Evolutionary conservation across 495 filamentous ascomycete genomes (phyloP).

Genomic region (Stereocaulon alpinum): DNA sequence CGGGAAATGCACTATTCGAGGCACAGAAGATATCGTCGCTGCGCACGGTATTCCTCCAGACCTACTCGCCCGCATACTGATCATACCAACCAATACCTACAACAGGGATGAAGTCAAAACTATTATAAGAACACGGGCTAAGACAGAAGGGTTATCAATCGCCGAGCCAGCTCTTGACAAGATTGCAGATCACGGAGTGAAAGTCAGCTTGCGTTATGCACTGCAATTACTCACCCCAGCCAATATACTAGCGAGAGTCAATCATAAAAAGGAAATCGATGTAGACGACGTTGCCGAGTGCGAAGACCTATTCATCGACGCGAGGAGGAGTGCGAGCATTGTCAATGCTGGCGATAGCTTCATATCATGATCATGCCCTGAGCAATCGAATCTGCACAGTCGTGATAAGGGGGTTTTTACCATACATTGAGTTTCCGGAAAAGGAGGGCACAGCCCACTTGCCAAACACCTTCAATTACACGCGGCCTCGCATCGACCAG

Average conservation of each 20-base stretch:
- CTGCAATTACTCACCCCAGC: constrained; percentile 87
- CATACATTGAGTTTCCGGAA: background rate
- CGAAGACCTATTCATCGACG: constrained; percentile 83
- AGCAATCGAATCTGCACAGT: background rate
- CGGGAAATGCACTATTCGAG: constrained; percentile 79
- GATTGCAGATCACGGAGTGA: constrained; percentile 72
- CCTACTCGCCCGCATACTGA: constrained; percentile 82
- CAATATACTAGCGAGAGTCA: constrained; percentile 56
- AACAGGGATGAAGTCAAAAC: constrained; percentile 73
- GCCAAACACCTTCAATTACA: background rate
- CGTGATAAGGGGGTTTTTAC: background rate
- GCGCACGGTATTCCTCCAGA: constrained; percentile 92
- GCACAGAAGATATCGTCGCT: constrained; percentile 69
- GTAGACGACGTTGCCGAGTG: constrained; percentile 78
- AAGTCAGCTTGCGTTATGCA: constrained; percentile 83
- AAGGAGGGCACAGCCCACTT: background rate
- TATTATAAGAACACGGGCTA: constrained; percentile 74
- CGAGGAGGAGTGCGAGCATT: constrained; percentile 66
- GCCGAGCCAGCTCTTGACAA: constrained; percentile 75
- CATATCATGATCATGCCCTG: constrained; percentile 35
- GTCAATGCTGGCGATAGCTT: constrained; percentile 55
- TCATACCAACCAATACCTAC: constrained; percentile 87
- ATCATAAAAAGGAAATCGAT: constrained; percentile 65
- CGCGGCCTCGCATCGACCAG: background rate
- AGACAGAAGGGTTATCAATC: constrained; percentile 69